Conservation (phyloP, 495 filamentous ascomycete species). For the Hypoxylon fuscum region DNA sequence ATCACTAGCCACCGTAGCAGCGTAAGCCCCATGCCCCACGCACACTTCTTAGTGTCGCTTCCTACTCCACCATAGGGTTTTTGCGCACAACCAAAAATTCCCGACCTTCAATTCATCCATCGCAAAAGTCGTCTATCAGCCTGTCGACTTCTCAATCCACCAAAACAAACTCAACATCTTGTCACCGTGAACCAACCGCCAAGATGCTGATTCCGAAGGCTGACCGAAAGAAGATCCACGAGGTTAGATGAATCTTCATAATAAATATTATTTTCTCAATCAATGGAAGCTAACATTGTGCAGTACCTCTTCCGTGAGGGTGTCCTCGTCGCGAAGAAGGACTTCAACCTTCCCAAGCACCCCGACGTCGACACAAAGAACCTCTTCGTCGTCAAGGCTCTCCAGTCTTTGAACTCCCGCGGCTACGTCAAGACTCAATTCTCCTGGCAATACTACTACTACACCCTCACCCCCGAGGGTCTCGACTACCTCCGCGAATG, state of each 20-base stretch:
- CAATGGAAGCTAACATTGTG: constrained; percentile 46
- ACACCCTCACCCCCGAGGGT: constrained; percentile 99
- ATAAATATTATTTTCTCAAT: too few relatives aligned
- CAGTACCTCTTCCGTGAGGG: constrained; percentile 99
- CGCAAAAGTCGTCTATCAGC: constrained; percentile 41
- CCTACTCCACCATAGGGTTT: constrained; percentile 46
- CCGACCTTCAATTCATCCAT: constrained; percentile 44
- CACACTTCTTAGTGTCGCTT: constrained; percentile 34
- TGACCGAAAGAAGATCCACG: constrained; percentile 99
- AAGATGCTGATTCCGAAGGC: constrained; percentile 97
- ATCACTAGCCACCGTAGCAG: neutral
- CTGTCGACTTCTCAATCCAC: constrained; percentile 39
- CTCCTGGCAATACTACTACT: constrained; percentile 99
- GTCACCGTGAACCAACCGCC: constrained; percentile 60
- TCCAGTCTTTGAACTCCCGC: constrained; percentile 96
- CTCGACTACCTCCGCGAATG: constrained; percentile 99
- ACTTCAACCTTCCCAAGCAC: constrained; percentile 94
- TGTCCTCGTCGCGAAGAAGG: constrained; percentile 98
- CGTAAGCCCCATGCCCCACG: constrained; percentile 43
- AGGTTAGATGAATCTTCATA: constrained; percentile 48
- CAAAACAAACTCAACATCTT: constrained; percentile 51
- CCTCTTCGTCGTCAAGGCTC: constrained; percentile 98
- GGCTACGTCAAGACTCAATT: constrained; percentile 99
- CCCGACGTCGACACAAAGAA: constrained; percentile 97
- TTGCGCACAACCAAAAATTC: constrained; percentile 49